These are phyloP conservation scores for Entrophospora sp. DNA, from an alignment of 192 early-diverging fungal genomes.

Conservation along the genomic window DNA sequence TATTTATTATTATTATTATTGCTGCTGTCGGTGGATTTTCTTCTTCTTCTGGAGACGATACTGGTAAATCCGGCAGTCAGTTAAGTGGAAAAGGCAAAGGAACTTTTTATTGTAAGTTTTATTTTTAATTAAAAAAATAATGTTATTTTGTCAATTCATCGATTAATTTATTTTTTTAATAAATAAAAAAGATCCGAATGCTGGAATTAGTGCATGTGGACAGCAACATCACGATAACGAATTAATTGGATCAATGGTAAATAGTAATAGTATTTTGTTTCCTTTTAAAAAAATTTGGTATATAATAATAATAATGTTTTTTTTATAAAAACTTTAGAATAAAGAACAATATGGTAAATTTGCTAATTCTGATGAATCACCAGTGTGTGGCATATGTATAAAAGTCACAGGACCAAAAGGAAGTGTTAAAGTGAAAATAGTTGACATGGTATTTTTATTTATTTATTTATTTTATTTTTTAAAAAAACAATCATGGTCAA, in stretches of 20 bases:
- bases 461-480: background rate
- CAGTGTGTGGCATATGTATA: slow-evolving; percentile 45
- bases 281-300: background rate
- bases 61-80: background rate
- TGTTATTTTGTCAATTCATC: background rate
- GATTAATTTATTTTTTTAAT: background rate
- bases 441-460: slow-evolving; percentile 40
- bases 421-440: slow-evolving; percentile 37
- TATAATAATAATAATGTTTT: background rate
- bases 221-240: background rate
- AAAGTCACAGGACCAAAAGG: slow-evolving; percentile 40
- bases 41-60: background rate
- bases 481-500: too few relatives aligned
- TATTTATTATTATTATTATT: slow-evolving; percentile 9
- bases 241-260: slow-evolving; percentile 17
- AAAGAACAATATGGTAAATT: slow-evolving; percentile 38
- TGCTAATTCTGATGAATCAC: slow-evolving; percentile 30
- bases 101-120: slow-evolving; percentile 17
- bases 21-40: slow-evolving; percentile 2
- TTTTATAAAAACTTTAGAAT: background rate
- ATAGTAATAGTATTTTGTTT: background rate
- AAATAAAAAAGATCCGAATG: slow-evolving; percentile 1
- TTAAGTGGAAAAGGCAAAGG: slow-evolving; percentile 15
- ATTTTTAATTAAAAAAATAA: background rate
- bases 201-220: slow-evolving; percentile 13